phyloP scores from a whole-genome alignment of 306 rosid species.

The Sphenostylis stenocarpa region DNA sequence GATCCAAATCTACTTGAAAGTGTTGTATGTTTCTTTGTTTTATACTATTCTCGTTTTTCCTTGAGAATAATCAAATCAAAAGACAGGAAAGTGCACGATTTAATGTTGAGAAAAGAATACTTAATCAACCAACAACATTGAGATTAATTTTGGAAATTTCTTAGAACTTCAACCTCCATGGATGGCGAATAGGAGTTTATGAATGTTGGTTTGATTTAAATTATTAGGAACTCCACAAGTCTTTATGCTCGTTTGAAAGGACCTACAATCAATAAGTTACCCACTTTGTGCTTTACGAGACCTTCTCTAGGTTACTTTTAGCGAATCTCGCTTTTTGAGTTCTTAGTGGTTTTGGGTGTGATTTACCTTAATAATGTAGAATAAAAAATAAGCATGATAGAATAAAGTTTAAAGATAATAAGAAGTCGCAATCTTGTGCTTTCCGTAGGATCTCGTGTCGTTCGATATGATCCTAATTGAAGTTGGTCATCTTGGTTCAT shows the following conservation, averaged over 20 bases:
- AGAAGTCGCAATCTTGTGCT: neutral
- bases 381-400: neutral
- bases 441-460: too few relatives aligned
- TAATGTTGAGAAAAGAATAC: too few relatives aligned
- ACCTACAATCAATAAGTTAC: neutral
- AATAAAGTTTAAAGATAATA: neutral
- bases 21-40: neutral
- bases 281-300: neutral
- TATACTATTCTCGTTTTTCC: neutral
- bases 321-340: neutral
- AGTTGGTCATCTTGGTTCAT: neutral
- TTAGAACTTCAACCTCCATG: too few relatives aligned
- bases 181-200: too few relatives aligned
- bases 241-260: neutral
- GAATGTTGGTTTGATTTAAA: too few relatives aligned
- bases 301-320: neutral
- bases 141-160: too few relatives aligned
- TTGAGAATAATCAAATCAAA: neutral
- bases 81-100: neutral
- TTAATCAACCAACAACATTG: too few relatives aligned
- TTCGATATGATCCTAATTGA: too few relatives aligned
- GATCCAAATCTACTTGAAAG: neutral
- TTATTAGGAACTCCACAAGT: too few relatives aligned
- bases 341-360: neutral
- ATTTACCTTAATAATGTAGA: neutral